phyloP scores from a whole-genome alignment of 208 protist species.

The Trypanosoma theileri region DNA sequence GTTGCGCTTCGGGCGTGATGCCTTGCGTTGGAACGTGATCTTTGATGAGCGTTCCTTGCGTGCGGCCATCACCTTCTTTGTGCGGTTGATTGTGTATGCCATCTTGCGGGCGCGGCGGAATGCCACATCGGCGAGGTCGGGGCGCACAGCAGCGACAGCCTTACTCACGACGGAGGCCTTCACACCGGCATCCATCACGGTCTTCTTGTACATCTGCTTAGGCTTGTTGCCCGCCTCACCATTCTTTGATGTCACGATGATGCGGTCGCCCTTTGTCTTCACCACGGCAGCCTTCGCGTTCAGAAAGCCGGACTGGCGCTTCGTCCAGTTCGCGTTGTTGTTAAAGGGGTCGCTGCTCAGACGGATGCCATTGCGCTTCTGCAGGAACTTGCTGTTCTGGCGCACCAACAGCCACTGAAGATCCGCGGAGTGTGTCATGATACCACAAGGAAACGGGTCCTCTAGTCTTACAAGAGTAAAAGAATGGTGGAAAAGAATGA shows the following conservation, averaged over 20 bases:
- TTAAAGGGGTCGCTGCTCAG: conserved; percentile 87
- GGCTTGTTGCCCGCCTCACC: conserved; percentile 76
- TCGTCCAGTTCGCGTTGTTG: conserved; percentile 89
- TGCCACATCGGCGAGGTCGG: conserved; percentile 73
- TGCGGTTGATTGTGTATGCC: conserved; percentile 56
- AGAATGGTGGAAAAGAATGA: conserved; percentile 11
- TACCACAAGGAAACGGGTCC: conserved; percentile 13
- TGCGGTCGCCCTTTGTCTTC: conserved; percentile 70
- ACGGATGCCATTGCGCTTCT: conserved; percentile 79
- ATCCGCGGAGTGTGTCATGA: conserved; percentile 83
- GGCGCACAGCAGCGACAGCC: conserved; percentile 71
- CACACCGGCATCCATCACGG: conserved; percentile 62
- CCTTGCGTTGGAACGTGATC: conserved; percentile 72
- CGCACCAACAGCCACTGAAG: conserved; percentile 85
- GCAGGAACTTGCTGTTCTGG: conserved; percentile 84
- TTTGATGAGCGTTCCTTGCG: conserved; percentile 82
- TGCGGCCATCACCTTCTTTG: conserved; percentile 60
- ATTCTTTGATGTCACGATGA: conserved; percentile 71
- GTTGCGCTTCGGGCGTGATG: conserved; percentile 67
- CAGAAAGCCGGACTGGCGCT: conserved; percentile 80
- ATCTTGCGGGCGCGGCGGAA: conserved; percentile 84
- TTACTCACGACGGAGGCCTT: conserved; percentile 71
- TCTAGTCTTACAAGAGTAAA: neutral
- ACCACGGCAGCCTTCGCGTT: conserved; percentile 70
- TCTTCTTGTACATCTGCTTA: conserved; percentile 75